Evolutionary conservation across 257 asterid species (phyloP), one percentile per base, ranked within the genome.

Genomic region (Thymus mandschuricus): DNA sequence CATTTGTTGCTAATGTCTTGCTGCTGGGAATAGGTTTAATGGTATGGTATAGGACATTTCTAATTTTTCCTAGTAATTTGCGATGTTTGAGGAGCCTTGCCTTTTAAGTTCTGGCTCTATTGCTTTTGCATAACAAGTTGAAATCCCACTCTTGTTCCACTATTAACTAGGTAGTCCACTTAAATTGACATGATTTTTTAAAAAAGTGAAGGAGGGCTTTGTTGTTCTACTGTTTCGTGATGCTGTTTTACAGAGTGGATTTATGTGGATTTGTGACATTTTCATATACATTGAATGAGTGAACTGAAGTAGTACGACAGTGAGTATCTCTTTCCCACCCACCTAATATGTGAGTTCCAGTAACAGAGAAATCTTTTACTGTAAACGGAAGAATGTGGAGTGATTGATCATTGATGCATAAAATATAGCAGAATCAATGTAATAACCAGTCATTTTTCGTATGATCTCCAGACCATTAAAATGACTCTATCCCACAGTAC

Each of bases 1-100:
- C 38, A 31, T 70, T 69, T 69, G 45, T n/a, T 30, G 56, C 21
- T 56, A 52, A 6, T 71, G 21, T 61, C 7, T 11, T 61, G 76
- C 55, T 29, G 2, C 21, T 62, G 9, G 29, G 9, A 30, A 64
- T 63, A 52, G 40, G 64, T 63, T 8, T 35, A 29, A 49, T 35
- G 44, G 29, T 12, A 50, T 38, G 46, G 51, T 13, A 34, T 35
- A 2, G 11, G 38, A 49, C 5, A 11, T 50, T 49, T 69, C 27
- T 5, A 60, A 60, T n/a, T 31, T 10, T 21, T 34, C 45, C 59
- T 10, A 35, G 61, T 60, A 30, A 38, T 60, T 71, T 60, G 55
- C 13, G 56, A 71, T 33, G 30, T 50, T 60, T 51, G 11, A 1
- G 35, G 46, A 70, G 41, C 27, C 34, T n/a, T 50, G 54, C 12